Evolutionary conservation across 495 filamentous ascomycete genomes (phyloP), one percentile per base, ranked within the genome.

Genomic region (Hypoxylon subgilvum): DNA sequence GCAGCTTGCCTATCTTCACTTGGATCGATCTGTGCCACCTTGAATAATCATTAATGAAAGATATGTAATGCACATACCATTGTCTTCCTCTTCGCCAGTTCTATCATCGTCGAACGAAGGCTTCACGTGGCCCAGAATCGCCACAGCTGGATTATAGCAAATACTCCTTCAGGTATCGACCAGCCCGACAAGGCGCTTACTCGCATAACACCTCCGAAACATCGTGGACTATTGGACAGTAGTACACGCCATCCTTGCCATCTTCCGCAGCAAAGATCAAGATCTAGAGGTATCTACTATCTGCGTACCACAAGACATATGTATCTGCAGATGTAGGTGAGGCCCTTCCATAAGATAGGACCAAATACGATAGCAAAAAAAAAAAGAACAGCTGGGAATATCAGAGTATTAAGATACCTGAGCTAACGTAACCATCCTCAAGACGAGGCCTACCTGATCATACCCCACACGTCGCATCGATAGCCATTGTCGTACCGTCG

Each of bases 381-480:
- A 21, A 12, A 28, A 13, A 43, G 18, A 35, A n/a, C 0, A 49
- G 10, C 19, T 57, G 53, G 28, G 35, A 44, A 22, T 28, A 43
- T 57, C 53, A 31, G 32, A 17, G 42, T 57, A 44, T 49, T 57
- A 38, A 50, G 48, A 56, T 56, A 56, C 43, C 13, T n/a, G 42
- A 52, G 28, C 34, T 48, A 27, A 57, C 50, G 49, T 44, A 48
- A 55, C 47, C 52, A 50, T 40, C 55, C 45, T 46, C 36, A 25
- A 19, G n/a, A 28, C n/a, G 34, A 14, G 7, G 13, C 31, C 13
- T 6, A 3, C 31, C 9, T 35, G 9, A 12, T 6, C 7, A 6
- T 40, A 52, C 61, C 43, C 61, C 53, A 58, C 61, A 50, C 7
- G 38, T 64, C 49, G 53, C 36, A 58, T n/a, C n/a, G n/a, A n/a